phyloP scores from a whole-genome alignment of 164 flowering plant species.

The Malania oleifera region DNA sequence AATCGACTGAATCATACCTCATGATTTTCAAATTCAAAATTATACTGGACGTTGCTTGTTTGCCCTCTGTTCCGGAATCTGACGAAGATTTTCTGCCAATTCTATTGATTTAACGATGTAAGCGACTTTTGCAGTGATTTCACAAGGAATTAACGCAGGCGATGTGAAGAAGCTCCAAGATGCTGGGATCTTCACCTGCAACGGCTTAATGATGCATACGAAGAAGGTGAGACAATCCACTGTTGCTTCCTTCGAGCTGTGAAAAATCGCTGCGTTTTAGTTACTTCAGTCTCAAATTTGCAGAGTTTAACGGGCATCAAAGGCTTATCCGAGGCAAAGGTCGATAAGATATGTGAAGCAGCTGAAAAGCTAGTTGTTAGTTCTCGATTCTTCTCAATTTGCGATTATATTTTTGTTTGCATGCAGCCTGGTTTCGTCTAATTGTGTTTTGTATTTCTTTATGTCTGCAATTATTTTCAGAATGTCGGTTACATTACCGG shows the following conservation, averaged over 20 bases:
- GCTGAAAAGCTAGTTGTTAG: constrained; percentile 94
- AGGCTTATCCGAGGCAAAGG: constrained; percentile 97
- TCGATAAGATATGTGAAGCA: constrained; percentile 98
- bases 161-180: constrained; percentile 98
- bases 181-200: constrained; percentile 96
- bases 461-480: constrained; percentile 32
- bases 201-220: constrained; percentile 99
- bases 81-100: no score
- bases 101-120: not conserved
- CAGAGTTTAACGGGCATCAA: constrained; percentile 88
- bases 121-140: constrained; percentile 46
- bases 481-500: constrained; percentile 96
- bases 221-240: constrained; percentile 55
- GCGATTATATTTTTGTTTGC: no score
- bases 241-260: not conserved
- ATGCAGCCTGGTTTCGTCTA: not conserved
- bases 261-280: not conserved
- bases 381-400: constrained; percentile 1
- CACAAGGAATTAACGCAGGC: constrained; percentile 97
- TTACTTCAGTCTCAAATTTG: constrained; percentile 1
- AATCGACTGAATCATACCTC: no score
- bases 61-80: no score
- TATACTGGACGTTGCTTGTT: no score
- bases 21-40: no score
- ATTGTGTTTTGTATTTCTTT: constrained; percentile 1